These are phyloP conservation scores for Phyllosticta citribraziliensis DNA, from an alignment of 2,329 filamentous ascomycete species.

Conservation along the genomic window DNA sequence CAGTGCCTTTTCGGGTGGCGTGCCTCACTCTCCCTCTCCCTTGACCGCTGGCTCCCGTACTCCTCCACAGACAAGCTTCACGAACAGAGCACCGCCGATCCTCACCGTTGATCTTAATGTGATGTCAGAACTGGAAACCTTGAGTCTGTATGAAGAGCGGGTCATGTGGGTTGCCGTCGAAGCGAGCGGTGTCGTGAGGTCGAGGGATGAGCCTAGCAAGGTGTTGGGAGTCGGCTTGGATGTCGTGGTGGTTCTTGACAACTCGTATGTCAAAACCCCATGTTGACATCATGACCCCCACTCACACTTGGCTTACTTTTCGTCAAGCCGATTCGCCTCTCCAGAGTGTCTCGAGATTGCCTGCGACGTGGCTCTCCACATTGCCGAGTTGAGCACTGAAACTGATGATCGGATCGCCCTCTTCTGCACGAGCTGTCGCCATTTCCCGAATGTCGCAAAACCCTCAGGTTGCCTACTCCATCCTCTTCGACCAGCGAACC, in stretches of 20 bases:
- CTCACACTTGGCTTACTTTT: neutral
- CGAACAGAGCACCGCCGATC: conserved; percentile 1
- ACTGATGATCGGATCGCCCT: conserved; percentile 12
- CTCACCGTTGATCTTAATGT: conserved; percentile 10
- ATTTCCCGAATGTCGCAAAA: conserved; percentile 1
- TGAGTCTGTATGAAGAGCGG: conserved; percentile 11
- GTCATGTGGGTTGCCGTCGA: conserved; percentile 24
- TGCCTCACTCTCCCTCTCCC: neutral
- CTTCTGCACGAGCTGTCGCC: conserved; percentile 13
- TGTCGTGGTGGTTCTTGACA: conserved; percentile 28
- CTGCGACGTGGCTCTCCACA: conserved; percentile 6
- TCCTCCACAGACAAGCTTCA: neutral
- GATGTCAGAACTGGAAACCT: conserved; percentile 3
- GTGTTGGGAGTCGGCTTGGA: conserved; percentile 17
- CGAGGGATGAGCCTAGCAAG: conserved; percentile 12
- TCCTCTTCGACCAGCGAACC: conserved; percentile 6
- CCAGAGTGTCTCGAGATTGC: conserved; percentile 9
- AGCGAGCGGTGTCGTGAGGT: conserved; percentile 17
- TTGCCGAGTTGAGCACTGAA: conserved; percentile 2
- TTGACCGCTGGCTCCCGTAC: neutral
- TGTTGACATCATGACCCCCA: neutral
- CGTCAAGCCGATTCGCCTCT: conserved; percentile 9
- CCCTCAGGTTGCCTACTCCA: conserved; percentile 10
- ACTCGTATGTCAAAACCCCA: conserved; percentile 18
- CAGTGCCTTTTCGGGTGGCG: neutral